Conservation (phyloP, 805 yeast species). For the Kodamaea kaohsiungensis region DNA sequence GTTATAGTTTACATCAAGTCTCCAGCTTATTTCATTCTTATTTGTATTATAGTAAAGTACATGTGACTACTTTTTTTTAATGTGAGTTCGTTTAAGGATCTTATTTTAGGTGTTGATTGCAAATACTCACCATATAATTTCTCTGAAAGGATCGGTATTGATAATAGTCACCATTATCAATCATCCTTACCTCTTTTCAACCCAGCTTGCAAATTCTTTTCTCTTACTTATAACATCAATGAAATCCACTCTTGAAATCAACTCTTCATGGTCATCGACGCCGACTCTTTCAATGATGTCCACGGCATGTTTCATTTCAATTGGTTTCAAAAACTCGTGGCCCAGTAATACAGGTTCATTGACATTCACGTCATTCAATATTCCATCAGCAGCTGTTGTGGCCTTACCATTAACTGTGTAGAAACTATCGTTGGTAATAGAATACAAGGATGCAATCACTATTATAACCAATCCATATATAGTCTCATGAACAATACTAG, state of each 20-base stretch:
- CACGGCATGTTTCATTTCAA: constrained; percentile 48
- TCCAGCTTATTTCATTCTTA: too few relatives aligned
- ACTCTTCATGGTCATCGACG: constrained; percentile 43
- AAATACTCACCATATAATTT: too few relatives aligned
- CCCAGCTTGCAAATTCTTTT: constrained; percentile 42
- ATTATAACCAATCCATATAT: constrained; percentile 47
- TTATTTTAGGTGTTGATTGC: too few relatives aligned
- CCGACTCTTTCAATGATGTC: constrained; percentile 50
- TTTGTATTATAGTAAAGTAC: too few relatives aligned
- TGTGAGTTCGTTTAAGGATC: too few relatives aligned
- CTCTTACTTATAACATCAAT: constrained; percentile 51
- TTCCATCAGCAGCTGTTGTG: constrained; percentile 11
- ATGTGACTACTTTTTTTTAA: too few relatives aligned
- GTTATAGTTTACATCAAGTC: too few relatives aligned
- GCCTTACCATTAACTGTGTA: constrained; percentile 12
- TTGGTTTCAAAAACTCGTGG: constrained; percentile 44
- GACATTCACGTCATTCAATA: constrained; percentile 9
- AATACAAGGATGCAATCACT: constrained; percentile 37
- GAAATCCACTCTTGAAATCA: constrained; percentile 54
- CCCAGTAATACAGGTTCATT: constrained; percentile 21
- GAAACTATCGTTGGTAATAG: constrained; percentile 23
- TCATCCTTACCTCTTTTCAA: not conserved
- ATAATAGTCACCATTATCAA: too few relatives aligned
- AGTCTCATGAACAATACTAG: constrained; percentile 54
- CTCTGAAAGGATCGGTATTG: too few relatives aligned